Base-by-base conservation (phyloP, 1,284 basidiomycete genomes). In the Moesziomyces antarcticus region DNA sequence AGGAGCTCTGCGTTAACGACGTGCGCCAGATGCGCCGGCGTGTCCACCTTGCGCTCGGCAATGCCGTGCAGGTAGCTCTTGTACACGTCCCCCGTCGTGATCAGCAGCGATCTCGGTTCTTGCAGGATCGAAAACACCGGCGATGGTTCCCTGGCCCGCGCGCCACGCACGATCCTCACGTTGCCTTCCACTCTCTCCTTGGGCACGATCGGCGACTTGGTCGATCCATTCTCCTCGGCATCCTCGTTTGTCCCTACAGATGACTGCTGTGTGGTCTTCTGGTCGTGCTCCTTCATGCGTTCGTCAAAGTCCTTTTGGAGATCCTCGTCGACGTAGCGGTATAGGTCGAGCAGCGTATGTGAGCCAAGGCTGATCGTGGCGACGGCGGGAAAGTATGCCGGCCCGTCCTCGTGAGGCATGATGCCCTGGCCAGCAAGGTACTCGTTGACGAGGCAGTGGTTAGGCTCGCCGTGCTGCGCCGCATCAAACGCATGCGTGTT, bases 391-490 rank as follows among this genome's bases (percentile, higher is more conserved):
- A 90, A 87, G 85, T 97, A 97, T 4, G 91, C 89, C 0, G 91
- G 90, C 0, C 95, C 94, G 82, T 97, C 95, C 85, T 97, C 91
- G 79, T 97, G 95, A 1, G 94, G 93, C 68, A 82, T 73, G 65
- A 98, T 98, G 21, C 95, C 95, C 85, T 97, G 93, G 1, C 92
- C 92, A 7, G 93, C 88, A 25, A 89, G 86, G 82, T 97, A 97
- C 66, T 85, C 77, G 47, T 91, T 93, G 52, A 79, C 72, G 42
- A 78, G 75, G 65, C 96, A 88, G 85, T 97, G 93, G 85, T 93
- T 97, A 40, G 91, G 93, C 40, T 85, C 85, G 21, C 86, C 86
- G 79, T 92, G 91, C 49, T 89, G 88, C 47, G 90, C 90, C 16
- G 80, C 77, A 18, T 85, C 78, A 79, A 93, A 93, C 1, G 86